Base-by-base conservation (phyloP, 768 basidiomycete species). In the Epithele typhae region DNA sequence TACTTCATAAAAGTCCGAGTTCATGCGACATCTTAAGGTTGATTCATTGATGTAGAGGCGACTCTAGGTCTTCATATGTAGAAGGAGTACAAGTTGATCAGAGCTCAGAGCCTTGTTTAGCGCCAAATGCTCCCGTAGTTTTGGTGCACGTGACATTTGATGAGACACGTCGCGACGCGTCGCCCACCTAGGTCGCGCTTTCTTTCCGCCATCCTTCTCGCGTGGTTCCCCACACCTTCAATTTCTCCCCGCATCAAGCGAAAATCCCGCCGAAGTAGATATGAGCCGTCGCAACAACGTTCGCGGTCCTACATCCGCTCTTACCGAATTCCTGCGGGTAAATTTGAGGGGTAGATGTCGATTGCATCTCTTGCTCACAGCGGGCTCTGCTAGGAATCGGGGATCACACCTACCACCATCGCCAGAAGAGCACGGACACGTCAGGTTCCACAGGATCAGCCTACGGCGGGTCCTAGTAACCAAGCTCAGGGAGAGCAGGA, bases 261-360 rank as follows among this genome's bases (percentile, higher is more conserved):
- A n/a, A n/a, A n/a, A n/a, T n/a, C n/a, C n/a, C n/a, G n/a, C n/a
- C n/a, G n/a, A n/a, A n/a, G n/a, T n/a, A n/a, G n/a, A n/a, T 3
- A 63, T 62, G 63, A 58, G 52, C 42, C 54, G 62, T 5, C 38
- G 46, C 1, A 78, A 48, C 61, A 86, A 86, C 48, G 80, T 92
- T 35, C 78, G 84, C 11, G 90, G 91, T 0, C 90, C 91, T 2
- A 80, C 85, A 0, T 91, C 87, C 18, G 90, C 90, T 0, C 66
- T 92, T 11, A 91, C 90, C 27, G 87, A 89, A 52, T 92, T 86
- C 54, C 68, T 92, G 25, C 77, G 77, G 57, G 90, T 87, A 49
- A 23, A 70, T 64, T 21, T n/a, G n/a, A n/a, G n/a, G n/a, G n/a
- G n/a, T n/a, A n/a, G n/a, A n/a, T n/a, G n/a, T 30, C 27, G 8